phyloP scores from a whole-genome alignment of 2,329 filamentous ascomycete genomes.

The Colletotrichum gloeosporioides region DNA sequence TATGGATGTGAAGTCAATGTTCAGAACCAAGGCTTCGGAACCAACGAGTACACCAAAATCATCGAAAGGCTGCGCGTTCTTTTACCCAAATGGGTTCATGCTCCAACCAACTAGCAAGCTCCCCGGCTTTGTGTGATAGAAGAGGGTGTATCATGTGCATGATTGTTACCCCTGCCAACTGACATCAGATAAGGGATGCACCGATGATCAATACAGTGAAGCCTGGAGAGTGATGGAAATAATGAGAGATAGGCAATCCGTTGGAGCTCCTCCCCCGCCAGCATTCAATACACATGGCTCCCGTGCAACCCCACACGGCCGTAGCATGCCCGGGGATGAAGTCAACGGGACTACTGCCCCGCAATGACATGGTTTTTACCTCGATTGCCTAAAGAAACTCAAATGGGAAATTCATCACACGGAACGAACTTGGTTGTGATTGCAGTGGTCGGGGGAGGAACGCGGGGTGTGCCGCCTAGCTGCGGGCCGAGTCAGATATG shows the following conservation, averaged over 20 bases:
- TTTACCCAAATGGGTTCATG: not conserved
- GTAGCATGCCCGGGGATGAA: not conserved
- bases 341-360: not conserved
- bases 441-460: not conserved
- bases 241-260: not conserved
- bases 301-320: too few species aligned
- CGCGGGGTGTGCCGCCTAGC: not conserved
- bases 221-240: accelerated
- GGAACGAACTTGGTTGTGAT: not conserved
- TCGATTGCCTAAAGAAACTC: not conserved
- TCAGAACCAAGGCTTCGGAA: not conserved
- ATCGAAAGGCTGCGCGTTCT: not conserved
- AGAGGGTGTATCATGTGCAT: not conserved
- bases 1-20: not conserved
- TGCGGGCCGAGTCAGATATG: not conserved
- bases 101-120: not conserved
- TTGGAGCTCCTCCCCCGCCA: not conserved
- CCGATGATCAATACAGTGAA: not conserved
- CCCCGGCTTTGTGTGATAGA: not conserved
- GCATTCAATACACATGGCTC: not conserved
- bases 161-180: not conserved
- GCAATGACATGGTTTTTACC: not conserved
- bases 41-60: accelerated
- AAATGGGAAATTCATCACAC: not conserved
- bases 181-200: not conserved